Evolutionary conservation across 2,329 filamentous ascomycete species (phyloP).

Genomic region (Colletotrichum endophyticum): DNA sequence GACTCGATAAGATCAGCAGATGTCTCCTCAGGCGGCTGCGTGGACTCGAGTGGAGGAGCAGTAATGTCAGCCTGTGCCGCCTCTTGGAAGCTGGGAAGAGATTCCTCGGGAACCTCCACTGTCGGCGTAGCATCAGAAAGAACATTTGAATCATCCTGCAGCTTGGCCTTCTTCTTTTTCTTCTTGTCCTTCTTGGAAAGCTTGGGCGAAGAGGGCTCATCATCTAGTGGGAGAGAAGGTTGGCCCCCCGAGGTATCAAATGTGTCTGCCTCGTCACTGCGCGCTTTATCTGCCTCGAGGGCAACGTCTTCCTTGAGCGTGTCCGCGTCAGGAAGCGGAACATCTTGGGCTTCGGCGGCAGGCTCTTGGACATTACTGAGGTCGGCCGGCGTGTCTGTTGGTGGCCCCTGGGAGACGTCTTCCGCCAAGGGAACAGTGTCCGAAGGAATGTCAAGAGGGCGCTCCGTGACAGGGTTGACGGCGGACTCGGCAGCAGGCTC

Average conservation of each 20-base stretch:
- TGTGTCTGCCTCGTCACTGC: not conserved
- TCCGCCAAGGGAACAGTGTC: not conserved
- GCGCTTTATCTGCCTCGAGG: not conserved
- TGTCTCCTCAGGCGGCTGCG: not conserved
- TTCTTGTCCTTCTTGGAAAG: constrained; percentile 24
- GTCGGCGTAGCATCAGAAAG: constrained; percentile 15
- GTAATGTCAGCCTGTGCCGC: not conserved
- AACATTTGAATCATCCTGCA: not conserved
- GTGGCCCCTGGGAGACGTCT: not conserved
- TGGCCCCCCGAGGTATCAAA: not conserved
- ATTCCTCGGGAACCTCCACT: not conserved
- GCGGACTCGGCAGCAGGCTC: constrained; percentile 5
- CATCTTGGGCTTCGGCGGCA: not conserved
- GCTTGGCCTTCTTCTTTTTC: constrained; percentile 20
- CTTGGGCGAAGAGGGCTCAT: not conserved
- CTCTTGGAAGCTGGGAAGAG: not conserved
- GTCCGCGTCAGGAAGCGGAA: not conserved
- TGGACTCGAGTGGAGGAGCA: not conserved
- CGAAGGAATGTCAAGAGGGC: not conserved
- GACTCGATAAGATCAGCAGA: not conserved
- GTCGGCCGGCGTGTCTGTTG: not conserved
- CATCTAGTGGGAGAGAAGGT: not conserved
- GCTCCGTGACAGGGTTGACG: not conserved
- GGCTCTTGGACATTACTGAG: not conserved
- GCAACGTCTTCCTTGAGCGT: not conserved